phyloP scores from a whole-genome alignment of 257 asterid species.

The Henckelia pumila region DNA sequence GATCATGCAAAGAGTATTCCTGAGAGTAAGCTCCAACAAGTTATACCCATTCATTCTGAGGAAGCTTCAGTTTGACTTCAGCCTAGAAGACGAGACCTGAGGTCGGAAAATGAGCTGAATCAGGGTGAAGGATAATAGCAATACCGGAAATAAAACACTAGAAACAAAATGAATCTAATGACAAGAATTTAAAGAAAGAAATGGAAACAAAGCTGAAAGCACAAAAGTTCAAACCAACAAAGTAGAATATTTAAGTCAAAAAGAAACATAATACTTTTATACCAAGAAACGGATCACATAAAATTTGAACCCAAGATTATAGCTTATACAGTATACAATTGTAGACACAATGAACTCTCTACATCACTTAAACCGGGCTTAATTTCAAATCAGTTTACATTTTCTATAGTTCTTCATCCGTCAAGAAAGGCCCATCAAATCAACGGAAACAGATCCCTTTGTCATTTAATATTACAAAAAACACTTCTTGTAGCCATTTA shows the following conservation, averaged over 20 bases:
- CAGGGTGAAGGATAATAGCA: background rate
- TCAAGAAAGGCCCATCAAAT: background rate
- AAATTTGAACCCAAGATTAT: background rate
- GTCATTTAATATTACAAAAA: background rate
- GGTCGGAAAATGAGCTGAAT: background rate
- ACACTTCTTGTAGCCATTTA: background rate
- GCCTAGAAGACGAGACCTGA: background rate
- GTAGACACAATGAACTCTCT: background rate
- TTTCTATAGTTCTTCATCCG: background rate
- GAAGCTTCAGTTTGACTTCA: background rate
- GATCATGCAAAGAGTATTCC: background rate
- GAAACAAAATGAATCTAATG: background rate
- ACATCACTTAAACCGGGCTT: background rate
- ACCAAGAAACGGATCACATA: background rate
- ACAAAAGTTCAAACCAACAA: background rate
- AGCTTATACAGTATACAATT: background rate
- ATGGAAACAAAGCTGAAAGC: background rate
- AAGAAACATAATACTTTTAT: background rate
- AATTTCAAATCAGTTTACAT: too few species aligned
- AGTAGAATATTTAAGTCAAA: too few species aligned
- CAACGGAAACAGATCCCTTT: background rate
- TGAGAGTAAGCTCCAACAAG: slow-evolving; percentile 38
- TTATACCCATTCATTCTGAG: background rate
- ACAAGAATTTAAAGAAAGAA: background rate
- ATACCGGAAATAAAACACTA: background rate